Evolutionary conservation across 2,329 filamentous ascomycete genomes (phyloP).

Genomic region (Penicillium expansum): DNA sequence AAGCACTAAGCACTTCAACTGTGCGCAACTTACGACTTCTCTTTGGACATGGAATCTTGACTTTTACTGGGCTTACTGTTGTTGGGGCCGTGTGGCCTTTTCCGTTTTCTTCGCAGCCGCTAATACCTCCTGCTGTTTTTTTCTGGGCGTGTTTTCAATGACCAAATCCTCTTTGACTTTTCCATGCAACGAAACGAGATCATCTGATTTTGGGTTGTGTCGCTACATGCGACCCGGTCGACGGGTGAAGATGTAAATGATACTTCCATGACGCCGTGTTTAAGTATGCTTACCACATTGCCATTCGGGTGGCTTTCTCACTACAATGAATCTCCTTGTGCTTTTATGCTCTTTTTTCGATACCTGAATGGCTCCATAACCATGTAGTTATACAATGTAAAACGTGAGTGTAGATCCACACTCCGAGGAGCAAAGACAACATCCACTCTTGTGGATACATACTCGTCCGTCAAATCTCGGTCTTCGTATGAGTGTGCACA

Average conservation of each 20-base stretch:
- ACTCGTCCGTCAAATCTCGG: not conserved
- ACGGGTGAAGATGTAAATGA: constrained; percentile 45
- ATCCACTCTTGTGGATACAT: not conserved
- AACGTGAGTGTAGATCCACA: not conserved
- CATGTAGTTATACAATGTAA: not conserved
- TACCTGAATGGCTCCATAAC: not conserved
- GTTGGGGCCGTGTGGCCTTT: constrained; percentile 29
- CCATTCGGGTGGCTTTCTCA: constrained; percentile 20
- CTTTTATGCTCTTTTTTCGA: not conserved
- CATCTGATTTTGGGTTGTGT: constrained; percentile 21
- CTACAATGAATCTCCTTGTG: constrained; percentile 21
- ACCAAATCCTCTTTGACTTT: constrained; percentile 31
- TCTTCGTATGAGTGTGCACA: not conserved
- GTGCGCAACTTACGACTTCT: constrained; percentile 30
- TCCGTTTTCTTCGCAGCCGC: constrained; percentile 33
- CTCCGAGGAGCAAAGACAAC: not conserved
- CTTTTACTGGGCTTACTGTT: constrained; percentile 35
- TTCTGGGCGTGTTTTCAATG: constrained; percentile 35
- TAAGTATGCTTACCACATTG: constrained; percentile 28
- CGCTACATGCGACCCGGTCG: constrained; percentile 25
- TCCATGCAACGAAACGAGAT: constrained; percentile 29
- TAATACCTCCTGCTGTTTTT: constrained; percentile 38
- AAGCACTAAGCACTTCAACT: constrained; percentile 37
- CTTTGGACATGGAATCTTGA: constrained; percentile 31
- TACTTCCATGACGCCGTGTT: constrained; percentile 38